These are phyloP conservation scores for Hymenoscyphus albidus DNA, from an alignment of 2,329 filamentous ascomycete genomes.

Conservation along the genomic window DNA sequence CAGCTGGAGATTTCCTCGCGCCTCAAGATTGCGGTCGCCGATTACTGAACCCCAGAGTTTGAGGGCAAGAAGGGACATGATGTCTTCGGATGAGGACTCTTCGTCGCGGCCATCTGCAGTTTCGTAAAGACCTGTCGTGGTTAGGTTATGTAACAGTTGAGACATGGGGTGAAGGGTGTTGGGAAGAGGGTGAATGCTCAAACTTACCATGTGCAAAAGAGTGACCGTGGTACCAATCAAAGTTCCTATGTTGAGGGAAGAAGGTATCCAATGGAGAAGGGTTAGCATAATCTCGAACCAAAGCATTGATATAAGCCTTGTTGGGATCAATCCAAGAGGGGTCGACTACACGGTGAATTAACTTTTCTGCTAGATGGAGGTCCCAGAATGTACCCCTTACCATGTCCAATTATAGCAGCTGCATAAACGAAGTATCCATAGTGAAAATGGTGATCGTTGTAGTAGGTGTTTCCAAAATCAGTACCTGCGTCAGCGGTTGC, in stretches of 20 bases:
- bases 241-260: slow-evolving; percentile 78
- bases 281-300: slow-evolving; percentile 82
- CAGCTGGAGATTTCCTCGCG: slow-evolving; percentile 77
- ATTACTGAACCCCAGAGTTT: slow-evolving; percentile 89
- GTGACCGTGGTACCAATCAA: slow-evolving; percentile 94
- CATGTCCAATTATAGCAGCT: slow-evolving; percentile 74
- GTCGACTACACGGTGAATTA: slow-evolving; percentile 47
- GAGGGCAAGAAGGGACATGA: slow-evolving; percentile 74
- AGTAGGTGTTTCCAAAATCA: slow-evolving; percentile 82
- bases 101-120: slow-evolving; percentile 73
- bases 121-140: slow-evolving; percentile 54
- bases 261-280: slow-evolving; percentile 64
- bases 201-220: slow-evolving; percentile 72
- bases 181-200: not conserved
- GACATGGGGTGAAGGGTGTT: not conserved
- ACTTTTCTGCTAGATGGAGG: not conserved
- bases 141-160: not conserved
- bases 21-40: slow-evolving; percentile 73
- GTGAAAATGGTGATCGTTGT: slow-evolving; percentile 11
- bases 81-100: slow-evolving; percentile 88
- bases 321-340: slow-evolving; percentile 70
- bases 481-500: slow-evolving; percentile 60
- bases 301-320: slow-evolving; percentile 73
- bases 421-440: slow-evolving; percentile 89
- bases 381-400: not conserved